These are phyloP conservation scores for Ramalina peruviana DNA, from an alignment of 495 filamentous ascomycete species.

Conservation along the genomic window DNA sequence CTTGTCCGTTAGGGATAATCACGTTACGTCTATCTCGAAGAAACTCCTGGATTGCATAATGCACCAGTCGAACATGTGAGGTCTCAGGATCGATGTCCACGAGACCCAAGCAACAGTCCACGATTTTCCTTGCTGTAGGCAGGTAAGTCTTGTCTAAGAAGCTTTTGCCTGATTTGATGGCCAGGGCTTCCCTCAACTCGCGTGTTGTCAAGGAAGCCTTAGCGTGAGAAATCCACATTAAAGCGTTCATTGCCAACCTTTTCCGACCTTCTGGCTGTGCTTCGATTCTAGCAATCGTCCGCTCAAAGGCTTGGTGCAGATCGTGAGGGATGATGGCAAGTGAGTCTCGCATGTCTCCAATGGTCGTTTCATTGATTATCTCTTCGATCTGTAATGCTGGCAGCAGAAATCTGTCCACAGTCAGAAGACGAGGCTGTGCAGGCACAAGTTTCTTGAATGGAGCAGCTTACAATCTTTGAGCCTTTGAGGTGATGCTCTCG, in stretches of 20 bases:
- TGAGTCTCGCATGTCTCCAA: slow-evolving; percentile 7
- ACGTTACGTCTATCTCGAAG: background rate
- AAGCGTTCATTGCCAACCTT: background rate
- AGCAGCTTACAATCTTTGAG: slow-evolving; percentile 3
- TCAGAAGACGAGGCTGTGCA: background rate
- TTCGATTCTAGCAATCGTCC: slow-evolving; percentile 4
- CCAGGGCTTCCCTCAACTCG: slow-evolving; percentile 6
- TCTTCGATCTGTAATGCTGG: slow-evolving; percentile 7
- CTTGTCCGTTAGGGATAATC: slow-evolving; percentile 4
- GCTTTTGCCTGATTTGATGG: background rate
- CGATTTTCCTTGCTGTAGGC: background rate
- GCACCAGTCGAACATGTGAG: background rate
- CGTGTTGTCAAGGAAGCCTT: background rate
- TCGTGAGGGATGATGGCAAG: background rate
- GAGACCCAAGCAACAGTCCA: slow-evolving; percentile 3
- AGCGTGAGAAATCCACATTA: slow-evolving; percentile 5
- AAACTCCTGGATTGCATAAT: slow-evolving; percentile 4
- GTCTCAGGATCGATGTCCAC: background rate
- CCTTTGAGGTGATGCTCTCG: background rate
- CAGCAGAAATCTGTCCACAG: slow-evolving; percentile 6
- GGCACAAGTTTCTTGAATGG: background rate
- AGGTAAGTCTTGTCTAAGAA: background rate
- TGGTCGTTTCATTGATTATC: slow-evolving; percentile 4
- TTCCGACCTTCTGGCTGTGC: slow-evolving; percentile 1
- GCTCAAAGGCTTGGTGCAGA: slow-evolving; percentile 4